Conservation (phyloP, 2,329 filamentous ascomycete species). For the Talaromyces sp. region DNA sequence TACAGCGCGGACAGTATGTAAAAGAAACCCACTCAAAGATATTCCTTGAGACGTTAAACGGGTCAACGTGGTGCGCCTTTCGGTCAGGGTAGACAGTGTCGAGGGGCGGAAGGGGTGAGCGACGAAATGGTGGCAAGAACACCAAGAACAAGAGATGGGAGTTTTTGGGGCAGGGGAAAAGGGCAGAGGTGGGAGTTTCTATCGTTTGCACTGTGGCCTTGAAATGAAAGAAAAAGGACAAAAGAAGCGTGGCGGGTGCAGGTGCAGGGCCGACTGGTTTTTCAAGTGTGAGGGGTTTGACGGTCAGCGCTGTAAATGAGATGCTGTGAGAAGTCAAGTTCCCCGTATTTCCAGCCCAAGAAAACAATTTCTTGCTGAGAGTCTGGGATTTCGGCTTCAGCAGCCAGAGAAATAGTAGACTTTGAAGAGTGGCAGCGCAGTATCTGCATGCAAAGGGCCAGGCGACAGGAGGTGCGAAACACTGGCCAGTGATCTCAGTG, state of each 20-base stretch:
- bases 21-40: background rate
- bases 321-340: background rate
- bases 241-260: background rate
- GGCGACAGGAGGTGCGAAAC: background rate
- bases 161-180: background rate
- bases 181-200: background rate
- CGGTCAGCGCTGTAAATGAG: background rate
- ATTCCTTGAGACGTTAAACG: background rate
- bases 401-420: background rate
- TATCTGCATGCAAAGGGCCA: background rate
- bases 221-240: background rate
- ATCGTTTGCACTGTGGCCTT: background rate
- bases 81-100: background rate
- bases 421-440: background rate
- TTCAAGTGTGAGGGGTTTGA: background rate
- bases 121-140: background rate
- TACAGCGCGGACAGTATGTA: background rate
- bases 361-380: background rate
- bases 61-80: background rate
- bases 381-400: background rate
- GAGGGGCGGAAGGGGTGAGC: background rate
- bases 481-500: background rate
- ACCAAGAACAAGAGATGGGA: background rate
- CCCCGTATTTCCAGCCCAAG: background rate
- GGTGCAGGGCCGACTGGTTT: background rate